These are phyloP conservation scores for Leptoxyphium fumago DNA, from an alignment of 2,329 filamentous ascomycete genomes.

Conservation along the genomic window DNA sequence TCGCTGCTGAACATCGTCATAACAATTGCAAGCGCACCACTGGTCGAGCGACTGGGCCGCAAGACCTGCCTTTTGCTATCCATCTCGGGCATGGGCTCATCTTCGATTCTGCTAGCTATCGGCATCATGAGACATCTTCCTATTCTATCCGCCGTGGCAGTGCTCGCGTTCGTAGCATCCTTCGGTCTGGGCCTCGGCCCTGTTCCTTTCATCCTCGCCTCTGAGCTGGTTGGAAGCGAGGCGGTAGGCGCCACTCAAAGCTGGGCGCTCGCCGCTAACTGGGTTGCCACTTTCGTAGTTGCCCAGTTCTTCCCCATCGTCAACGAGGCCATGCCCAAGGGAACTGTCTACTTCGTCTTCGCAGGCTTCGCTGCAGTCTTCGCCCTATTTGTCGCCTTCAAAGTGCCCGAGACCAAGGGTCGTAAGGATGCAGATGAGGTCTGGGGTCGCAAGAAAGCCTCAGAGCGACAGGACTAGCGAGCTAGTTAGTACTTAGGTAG, in stretches of 20 bases:
- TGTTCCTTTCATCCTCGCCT: conserved; percentile 85
- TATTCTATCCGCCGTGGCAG: conserved; percentile 63
- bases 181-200: conserved; percentile 87
- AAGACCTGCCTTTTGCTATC: conserved; percentile 74
- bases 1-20: conserved; percentile 75
- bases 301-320: conserved; percentile 89
- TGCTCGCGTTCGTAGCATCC: conserved; percentile 72
- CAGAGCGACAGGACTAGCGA: conserved; percentile 1
- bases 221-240: conserved; percentile 78
- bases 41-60: conserved; percentile 76
- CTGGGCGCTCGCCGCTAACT: conserved; percentile 76
- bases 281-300: conserved; percentile 79
- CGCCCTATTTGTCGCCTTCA: conserved; percentile 54
- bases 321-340: conserved; percentile 62
- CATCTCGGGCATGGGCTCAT: conserved; percentile 69
- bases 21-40: conserved; percentile 65
- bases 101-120: conserved; percentile 61
- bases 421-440: conserved; percentile 76
- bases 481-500: too few relatives aligned
- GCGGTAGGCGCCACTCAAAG: conserved; percentile 86
- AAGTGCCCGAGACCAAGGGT: conserved; percentile 77
- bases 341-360: conserved; percentile 89
- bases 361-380: conserved; percentile 55
- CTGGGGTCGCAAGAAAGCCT: conserved; percentile 52
- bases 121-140: conserved; percentile 63